Base-by-base conservation (phyloP, 148 eudicot species). In the Chenopodium berlandieri region DNA sequence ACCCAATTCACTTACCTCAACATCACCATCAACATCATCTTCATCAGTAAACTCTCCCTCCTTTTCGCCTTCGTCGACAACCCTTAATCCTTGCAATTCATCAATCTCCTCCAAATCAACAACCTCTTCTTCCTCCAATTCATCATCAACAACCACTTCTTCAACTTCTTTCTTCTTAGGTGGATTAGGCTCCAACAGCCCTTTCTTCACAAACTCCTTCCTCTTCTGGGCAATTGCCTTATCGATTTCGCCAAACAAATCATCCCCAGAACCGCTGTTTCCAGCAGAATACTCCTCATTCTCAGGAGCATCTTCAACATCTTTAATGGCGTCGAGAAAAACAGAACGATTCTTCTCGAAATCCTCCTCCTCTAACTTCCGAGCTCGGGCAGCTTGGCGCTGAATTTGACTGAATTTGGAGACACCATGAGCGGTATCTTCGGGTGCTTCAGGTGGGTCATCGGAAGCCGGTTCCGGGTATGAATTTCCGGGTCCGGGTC, bases 371-470 rank as follows among this genome's bases (percentile, higher is more conserved):
- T 94, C 86, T 71, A 89, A 82, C 73, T 91, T 91, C 3, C 98
- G 79, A 2, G 94, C 97, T 0, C 90, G 89, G 13, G 95, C 77
- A 0, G 97, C 97, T 48, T 94, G 94, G 82, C 94, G 92, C 44
- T 80, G 78, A 71, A 96, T 91, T 79, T 96, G 99, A 75, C 88
- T 86, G 92, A 89, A 94, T 75, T 89, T 92, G 75, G 92, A 88
- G 76, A 95, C 92, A 20, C 99, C 99, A 81, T 95, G 97, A 71
- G 92, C 86, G 17, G 98, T 84, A 82, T 96, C 99, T 68, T 96
- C 99, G 2, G 93, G 87, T 44, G 97, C 97, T 86, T 96, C 99
- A 0, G 99, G 98, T 0, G 99, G 99, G 87, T 96, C 99, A 25
- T 92, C 93, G 83, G 89, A 92, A 19, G 92, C 56, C 0, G 98